Evolutionary conservation across 2,329 filamentous ascomycete species (phyloP), one percentile per base, ranked within the genome.

Genomic region (Trichophyton verrucosum): DNA sequence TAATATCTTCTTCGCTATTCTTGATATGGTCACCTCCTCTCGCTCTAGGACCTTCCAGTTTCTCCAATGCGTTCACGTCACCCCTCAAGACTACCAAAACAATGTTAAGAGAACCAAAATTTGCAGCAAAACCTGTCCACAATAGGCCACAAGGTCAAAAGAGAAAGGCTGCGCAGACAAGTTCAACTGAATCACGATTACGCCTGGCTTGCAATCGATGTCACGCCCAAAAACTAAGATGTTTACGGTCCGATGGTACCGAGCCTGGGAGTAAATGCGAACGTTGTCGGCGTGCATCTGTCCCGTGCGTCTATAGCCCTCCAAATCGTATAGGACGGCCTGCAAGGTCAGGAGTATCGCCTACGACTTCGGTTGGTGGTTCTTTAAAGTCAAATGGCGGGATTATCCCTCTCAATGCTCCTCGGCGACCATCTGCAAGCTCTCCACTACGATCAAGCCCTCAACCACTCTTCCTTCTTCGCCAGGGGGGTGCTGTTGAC

Each of bases 151-250:
- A 24, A 11, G 46, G 46, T 11, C 46, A 49, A 49, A 49, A 49
- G 20, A 22, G 46, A 22, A 49, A 49, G 46, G 27, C 46, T 24
- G 27, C 9, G 3, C 46, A 49, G 9, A 13, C 20, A 13, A 24
- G 11, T 4, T 40, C 53, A 20, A 11, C 53, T 11, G 53, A 57
- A 57, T 5, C 53, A 17, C 53, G 53, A 27, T 27, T 36, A 57
- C 53, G 53, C 9, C 33, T 24, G 22, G 53, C 53, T 27, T 57
- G 53, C 33, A 24, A 57, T 57, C 53, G 53, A 17, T 57, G 53
- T n/a, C 53, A 57, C 27, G 30, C 53, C 15, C 53, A 57, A 40
- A 56, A 57, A 24, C 22, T 57, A 27, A 36, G 53, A 57, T 57
- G 53, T n/a, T 17, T 57, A 40, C 53, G 53, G 3, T 36, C 53